Base-by-base conservation (phyloP, 2,329 filamentous ascomycete species). In the Claviceps pazoutovae region DNA sequence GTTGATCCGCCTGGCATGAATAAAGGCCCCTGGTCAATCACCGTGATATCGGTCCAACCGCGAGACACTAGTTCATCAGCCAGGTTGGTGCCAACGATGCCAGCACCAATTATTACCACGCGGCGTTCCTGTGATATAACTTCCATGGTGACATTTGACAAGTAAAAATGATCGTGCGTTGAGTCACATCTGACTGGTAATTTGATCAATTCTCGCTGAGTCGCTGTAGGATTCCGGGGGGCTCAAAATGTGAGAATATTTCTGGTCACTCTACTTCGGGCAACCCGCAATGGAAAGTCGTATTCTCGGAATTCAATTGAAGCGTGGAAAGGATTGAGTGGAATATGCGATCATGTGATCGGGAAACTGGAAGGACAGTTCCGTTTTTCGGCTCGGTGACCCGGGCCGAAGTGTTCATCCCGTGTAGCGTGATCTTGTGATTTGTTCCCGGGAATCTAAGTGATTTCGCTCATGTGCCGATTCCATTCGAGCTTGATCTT, bases 1-100 rank as follows among this genome's bases (percentile, higher is more conserved):
- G 80, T 83, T 30, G 80, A 83, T 45, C 80, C 80, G 26, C 80
- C 80, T 0, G 80, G 80, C 72, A 83, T 75, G 53, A 70, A 66
- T 56, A 83, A 62, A 2, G 80, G 80, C 0, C 80, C 80, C 62
- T 83, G 80, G 56, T 83, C 80, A 55, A 83, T 66, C 48, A 83
- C 79, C 17, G 79, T 83, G 62, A 83, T 79, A 61, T 82, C 65
- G 51, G 62, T 73, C 79, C 80, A 83, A 68, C 80, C 80, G 59
- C 78, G 73, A 23, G 71, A 70, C 57, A 79, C 71, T 59, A 83
- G 72, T 70, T 83, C 80, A 58, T 83, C 80, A 48, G 80, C 80
- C 48, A 83, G 65, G 54, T 83, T 83, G 53, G 74, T 72, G 46
- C 80, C 80, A 53, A 83, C 80, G 53, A 83, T 82, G 47, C 80